Evolutionary conservation across 1,284 basidiomycete genomes (phyloP).

Genomic region (Erythrobasidium hasegawianum): DNA sequence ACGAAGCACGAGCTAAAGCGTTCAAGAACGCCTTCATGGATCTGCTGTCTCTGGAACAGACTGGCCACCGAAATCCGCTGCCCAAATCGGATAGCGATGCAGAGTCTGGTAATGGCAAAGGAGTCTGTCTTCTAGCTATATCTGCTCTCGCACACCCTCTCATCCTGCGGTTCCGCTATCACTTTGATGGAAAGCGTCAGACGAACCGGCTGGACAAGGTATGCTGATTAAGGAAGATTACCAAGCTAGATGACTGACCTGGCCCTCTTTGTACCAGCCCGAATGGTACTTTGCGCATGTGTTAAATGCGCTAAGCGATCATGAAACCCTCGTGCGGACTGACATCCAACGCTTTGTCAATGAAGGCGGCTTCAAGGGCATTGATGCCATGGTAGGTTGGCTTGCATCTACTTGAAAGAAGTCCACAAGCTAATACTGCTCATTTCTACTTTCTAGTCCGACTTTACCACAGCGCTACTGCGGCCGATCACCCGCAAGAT

Average conservation of each 20-base stretch:
- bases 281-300: constrained; percentile 97
- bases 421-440: background rate
- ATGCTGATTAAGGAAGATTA: background rate
- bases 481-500: constrained; percentile 56
- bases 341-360: constrained; percentile 69
- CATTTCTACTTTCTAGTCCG: constrained; percentile 51
- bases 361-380: constrained; percentile 59
- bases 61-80: constrained; percentile 53
- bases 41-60: constrained; percentile 67
- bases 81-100: constrained; percentile 1
- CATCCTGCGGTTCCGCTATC: constrained; percentile 84
- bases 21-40: constrained; percentile 74
- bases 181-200: constrained; percentile 79
- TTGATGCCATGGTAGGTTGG: constrained; percentile 61
- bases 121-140: constrained; percentile 65
- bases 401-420: background rate
- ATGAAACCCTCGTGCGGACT: constrained; percentile 69
- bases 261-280: constrained; percentile 52
- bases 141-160: constrained; percentile 82
- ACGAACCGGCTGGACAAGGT: constrained; percentile 89
- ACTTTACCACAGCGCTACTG: constrained; percentile 50
- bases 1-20: constrained; percentile 57
- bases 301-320: constrained; percentile 74
- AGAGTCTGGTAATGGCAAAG: constrained; percentile 52
- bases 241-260: background rate